phyloP scores from a whole-genome alignment of 805 yeast species.

The Candida pseudofarinosa region DNA sequence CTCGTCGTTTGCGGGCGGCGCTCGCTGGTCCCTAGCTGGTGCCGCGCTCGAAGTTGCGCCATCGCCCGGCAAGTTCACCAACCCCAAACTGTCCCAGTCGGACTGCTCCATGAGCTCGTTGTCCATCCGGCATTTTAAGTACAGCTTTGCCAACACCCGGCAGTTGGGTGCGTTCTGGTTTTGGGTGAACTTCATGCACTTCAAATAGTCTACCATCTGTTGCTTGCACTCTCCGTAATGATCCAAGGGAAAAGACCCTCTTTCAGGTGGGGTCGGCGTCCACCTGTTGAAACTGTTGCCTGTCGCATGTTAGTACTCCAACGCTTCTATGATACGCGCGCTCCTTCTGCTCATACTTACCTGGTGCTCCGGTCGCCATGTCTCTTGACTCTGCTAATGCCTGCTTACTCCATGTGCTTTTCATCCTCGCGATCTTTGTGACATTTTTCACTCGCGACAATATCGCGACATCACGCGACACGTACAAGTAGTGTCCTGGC shows the following conservation, averaged over 20 bases:
- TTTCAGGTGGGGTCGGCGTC: conserved; percentile 89
- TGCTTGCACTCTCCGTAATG: conserved; percentile 79
- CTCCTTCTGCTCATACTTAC: conserved; percentile 13
- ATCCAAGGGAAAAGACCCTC: conserved; percentile 95
- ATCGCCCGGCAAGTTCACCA: conserved; percentile 34
- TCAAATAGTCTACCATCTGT: conserved; percentile 69
- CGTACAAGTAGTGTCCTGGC: no score
- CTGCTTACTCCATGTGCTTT: no score
- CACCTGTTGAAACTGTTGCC: conserved; percentile 34
- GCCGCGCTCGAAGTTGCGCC: conserved; percentile 15
- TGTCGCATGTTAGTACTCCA: conserved; percentile 7
- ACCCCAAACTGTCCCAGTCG: conserved; percentile 42
- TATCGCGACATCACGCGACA: neutral
- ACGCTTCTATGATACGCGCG: neutral
- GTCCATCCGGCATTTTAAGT: conserved; percentile 87
- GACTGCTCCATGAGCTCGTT: conserved; percentile 44
- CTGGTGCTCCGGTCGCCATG: conserved; percentile 40
- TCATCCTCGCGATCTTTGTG: neutral
- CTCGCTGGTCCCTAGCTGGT: neutral
- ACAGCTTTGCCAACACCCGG: conserved; percentile 74
- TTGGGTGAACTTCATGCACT: conserved; percentile 71
- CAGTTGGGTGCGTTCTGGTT: conserved; percentile 93
- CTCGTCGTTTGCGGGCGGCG: neutral
- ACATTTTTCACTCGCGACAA: neutral
- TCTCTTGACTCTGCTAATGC: neutral